Conservation (phyloP, 805 yeast species). For the Ogataea philodendri region DNA sequence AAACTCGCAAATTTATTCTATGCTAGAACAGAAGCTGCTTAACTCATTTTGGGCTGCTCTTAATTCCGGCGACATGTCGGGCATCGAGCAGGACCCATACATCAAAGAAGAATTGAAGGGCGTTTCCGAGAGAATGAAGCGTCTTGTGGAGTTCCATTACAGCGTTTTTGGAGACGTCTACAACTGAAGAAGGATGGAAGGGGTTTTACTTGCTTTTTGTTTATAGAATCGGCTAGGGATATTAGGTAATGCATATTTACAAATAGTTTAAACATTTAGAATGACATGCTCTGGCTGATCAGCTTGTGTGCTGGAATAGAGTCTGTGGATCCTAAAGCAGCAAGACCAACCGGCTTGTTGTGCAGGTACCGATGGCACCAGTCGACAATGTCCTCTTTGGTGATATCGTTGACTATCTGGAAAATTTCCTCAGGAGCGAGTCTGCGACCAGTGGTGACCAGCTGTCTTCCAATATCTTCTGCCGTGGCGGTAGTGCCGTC, state of each 20-base stretch:
- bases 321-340: constrained; percentile 83
- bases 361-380: constrained; percentile 86
- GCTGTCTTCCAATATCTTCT: constrained; percentile 96
- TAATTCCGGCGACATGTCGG: constrained; percentile 9
- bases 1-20: constrained; percentile 66
- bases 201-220: constrained; percentile 6
- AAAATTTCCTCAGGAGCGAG: constrained; percentile 73
- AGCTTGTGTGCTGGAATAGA: constrained; percentile 68
- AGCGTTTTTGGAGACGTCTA: constrained; percentile 77
- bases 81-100: constrained; percentile 26
- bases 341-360: constrained; percentile 79
- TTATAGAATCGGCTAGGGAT: constrained; percentile 12
- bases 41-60: constrained; percentile 37
- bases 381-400: constrained; percentile 71
- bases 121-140: constrained; percentile 58
- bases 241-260: constrained; percentile 11
- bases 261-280: constrained; percentile 4
- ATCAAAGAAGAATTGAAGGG: constrained; percentile 53
- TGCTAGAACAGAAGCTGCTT: constrained; percentile 68
- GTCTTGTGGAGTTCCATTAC: constrained; percentile 77
- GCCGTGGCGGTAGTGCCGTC: constrained; percentile 97
- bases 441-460: constrained; percentile 87
- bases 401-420: constrained; percentile 70
- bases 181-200: constrained; percentile 20
- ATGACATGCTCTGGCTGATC: constrained; percentile 39